Base-by-base conservation (phyloP, 305 asterid genomes). In the Fraxinus baroniana region DNA sequence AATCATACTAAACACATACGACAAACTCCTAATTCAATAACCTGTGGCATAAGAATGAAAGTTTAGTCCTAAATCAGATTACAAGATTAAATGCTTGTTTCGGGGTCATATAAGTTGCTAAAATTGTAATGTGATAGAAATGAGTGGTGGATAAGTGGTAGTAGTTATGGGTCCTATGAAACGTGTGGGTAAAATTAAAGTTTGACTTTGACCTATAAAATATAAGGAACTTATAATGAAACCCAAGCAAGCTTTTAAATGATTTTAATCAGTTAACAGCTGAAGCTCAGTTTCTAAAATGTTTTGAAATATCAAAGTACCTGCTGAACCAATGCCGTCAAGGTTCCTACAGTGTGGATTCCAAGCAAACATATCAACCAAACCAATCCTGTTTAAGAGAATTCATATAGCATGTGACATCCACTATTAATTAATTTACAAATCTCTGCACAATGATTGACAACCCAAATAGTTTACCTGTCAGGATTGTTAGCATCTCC, bases 291-390 rank as follows among this genome's bases (percentile, higher is more conserved):
- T 17, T 30, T 15, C 3, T 30, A 41, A 7, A 60, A 22, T 13
- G 32, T 46, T 80, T 37, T 26, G 36, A 55, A 18, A 70, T 81
- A 73, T n/a, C 66, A 70, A 83, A 82, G 75, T 87, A 93, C 97
- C 97, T 85, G 93, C 81, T 39, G 93, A 79, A 83, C 90, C 86
- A 78, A 81, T 79, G 26, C 92, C 92, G 30, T 93, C 97, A 74
- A 84, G 78, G 83, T 89, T 88, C 78, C 85, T 83, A 79, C 97
- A 92, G 83, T 93, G 97, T 79, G 97, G 94, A 83, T 89, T 92
- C 97, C 97, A 93, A 24, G 97, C 88, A 86, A 89, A 92, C 91
- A 91, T 86, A 84, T 93, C 95, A 78, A 92, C 89, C 89, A 93
- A 81, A 76, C 91, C 92, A 85, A 74, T 76, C 79, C 97, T 93